Evolutionary conservation across 2,329 filamentous ascomycete species (phyloP).

Genomic region (Cryoendolithus antarcticus): DNA sequence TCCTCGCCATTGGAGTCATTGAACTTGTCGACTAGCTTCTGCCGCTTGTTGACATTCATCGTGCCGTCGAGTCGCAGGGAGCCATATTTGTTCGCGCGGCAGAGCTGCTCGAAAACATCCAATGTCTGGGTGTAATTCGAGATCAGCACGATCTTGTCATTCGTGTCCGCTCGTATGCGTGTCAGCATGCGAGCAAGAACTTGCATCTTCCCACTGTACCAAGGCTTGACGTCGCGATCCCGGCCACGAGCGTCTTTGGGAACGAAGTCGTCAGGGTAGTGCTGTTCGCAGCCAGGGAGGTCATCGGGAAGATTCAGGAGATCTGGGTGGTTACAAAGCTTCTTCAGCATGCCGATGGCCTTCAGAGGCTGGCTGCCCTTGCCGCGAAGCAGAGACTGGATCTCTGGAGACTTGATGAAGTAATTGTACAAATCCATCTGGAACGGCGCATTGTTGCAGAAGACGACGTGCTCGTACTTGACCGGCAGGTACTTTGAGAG

Average conservation of each 20-base stretch:
- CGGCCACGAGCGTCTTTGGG: conserved; percentile 77
- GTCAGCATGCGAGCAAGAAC: conserved; percentile 92
- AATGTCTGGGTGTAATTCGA: conserved; percentile 97
- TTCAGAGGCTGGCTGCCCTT: conserved; percentile 95
- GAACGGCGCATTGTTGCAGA: conserved; percentile 88
- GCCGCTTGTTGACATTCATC: conserved; percentile 94
- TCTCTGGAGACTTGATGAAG: conserved; percentile 91
- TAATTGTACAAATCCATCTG: conserved; percentile 91
- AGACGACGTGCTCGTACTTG: conserved; percentile 98
- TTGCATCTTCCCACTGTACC: conserved; percentile 97
- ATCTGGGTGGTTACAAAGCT: conserved; percentile 96
- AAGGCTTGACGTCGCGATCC: conserved; percentile 83
- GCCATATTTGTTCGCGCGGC: conserved; percentile 73
- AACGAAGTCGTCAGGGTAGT: conserved; percentile 76
- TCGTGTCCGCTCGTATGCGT: conserved; percentile 87
- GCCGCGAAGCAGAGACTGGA: conserved; percentile 78
- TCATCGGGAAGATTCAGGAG: conserved; percentile 73
- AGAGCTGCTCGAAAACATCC: conserved; percentile 85
- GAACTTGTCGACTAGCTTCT: conserved; percentile 95
- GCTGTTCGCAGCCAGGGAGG: conserved; percentile 71
- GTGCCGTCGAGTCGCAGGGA: conserved; percentile 83
- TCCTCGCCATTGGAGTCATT: conserved; percentile 84
- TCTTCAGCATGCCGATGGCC: conserved; percentile 92
- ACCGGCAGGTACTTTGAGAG: conserved; percentile 93
- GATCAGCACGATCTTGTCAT: conserved; percentile 98